These are phyloP conservation scores for Lentinus brumalis DNA, from an alignment of 768 basidiomycete species.

Conservation along the genomic window DNA sequence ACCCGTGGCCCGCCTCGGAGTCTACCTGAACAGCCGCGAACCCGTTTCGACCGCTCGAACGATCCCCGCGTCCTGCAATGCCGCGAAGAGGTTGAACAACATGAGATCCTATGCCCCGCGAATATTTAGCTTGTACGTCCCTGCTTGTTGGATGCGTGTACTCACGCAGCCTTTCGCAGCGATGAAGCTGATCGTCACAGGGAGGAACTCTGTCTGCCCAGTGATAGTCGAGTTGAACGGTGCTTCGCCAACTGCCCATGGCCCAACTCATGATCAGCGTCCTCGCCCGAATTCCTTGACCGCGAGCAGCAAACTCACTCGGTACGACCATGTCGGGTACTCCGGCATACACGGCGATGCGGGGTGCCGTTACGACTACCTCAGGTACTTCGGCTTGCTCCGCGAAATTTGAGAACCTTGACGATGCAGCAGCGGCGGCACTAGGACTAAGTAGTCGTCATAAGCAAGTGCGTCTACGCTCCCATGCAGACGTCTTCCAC, in stretches of 20 bases:
- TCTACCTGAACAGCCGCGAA: conserved; percentile 18
- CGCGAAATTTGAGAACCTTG: conserved; percentile 22
- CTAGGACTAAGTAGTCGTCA: conserved; percentile 3
- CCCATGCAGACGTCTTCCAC: background rate
- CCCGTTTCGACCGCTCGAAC: conserved; percentile 25
- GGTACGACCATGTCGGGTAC: conserved; percentile 35
- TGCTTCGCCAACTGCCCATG: conserved; percentile 26
- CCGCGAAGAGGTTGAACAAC: conserved; percentile 32
- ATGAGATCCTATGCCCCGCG: conserved; percentile 26
- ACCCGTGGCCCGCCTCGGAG: no score
- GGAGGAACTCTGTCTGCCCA: conserved; percentile 28
- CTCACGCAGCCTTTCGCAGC: conserved; percentile 34
- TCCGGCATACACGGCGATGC: conserved; percentile 28
- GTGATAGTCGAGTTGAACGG: conserved; percentile 34
- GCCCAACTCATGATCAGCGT: background rate
- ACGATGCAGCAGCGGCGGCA: conserved; percentile 23
- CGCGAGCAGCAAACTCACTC: conserved; percentile 16
- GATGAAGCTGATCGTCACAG: conserved; percentile 33
- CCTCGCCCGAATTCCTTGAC: background rate
- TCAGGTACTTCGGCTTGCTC: background rate
- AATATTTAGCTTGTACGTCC: background rate
- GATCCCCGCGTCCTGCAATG: conserved; percentile 27
- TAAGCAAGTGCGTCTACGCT: background rate
- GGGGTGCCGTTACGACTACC: background rate
- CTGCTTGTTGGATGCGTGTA: background rate